Base-by-base conservation (phyloP, 192 early-diverging fungal species). In the Podila minutissima region DNA sequence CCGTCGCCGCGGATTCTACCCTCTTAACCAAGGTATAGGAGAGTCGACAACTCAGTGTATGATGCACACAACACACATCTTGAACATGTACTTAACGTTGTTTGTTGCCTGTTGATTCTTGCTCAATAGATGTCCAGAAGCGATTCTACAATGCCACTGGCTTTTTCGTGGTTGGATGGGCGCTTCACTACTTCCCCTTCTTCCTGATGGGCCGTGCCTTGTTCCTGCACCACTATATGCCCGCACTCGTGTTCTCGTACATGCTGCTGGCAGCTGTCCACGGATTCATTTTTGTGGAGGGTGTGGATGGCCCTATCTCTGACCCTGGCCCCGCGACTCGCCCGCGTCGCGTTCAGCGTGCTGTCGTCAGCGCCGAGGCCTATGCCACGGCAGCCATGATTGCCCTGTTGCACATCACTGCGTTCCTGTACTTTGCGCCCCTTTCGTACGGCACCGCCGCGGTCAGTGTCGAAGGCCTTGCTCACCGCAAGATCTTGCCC, bases 151-250 rank as follows among this genome's bases (percentile, higher is more conserved):
- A 87, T 68, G 85, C 85, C 24, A 86, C 88, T 37, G 94, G 95
- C 38, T 97, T 97, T 87, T 88, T 98, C 73, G 91, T 93, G 69
- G 72, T 95, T 55, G 92, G 89, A 31, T 99, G 95, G 93, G 72
- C 85, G 22, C 82, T 97, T 67, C 97, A 98, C 75, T 98, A 94
- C 82, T 37, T 94, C 12, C 97, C 97, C 38, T 98, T 97, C 88
- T 97, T 94, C 79, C 67, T 96, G 53, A 95, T 96, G 94, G 96
- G 95, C 26, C 92, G 97, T 48, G 91, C 93, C 62, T 88, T 97
- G 8, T 99, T 97, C 83, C 77, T 99, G 69, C 97, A 99, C 86
- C 97, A 99, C 85, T 99, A 99, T 82, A 84, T 98, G 61, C 97
- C 96, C 2, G 90, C 93, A 6, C 90, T 92, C 46, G 92, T 97